Conservation (phyloP, 495 filamentous ascomycete genomes). For the Letharia columbiana region DNA sequence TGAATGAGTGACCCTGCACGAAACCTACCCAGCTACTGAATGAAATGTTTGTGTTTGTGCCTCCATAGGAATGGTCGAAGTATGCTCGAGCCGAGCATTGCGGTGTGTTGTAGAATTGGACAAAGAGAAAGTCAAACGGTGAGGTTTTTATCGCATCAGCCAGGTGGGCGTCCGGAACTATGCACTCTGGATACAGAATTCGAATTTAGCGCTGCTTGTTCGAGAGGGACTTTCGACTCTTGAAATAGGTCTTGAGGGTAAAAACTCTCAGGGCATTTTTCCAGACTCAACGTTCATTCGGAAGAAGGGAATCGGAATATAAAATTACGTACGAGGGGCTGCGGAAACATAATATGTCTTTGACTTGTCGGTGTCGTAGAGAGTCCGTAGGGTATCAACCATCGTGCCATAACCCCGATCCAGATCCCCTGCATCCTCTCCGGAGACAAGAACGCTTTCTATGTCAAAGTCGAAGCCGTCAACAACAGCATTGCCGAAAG, state of each 20-base stretch:
- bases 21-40: conserved; percentile 64
- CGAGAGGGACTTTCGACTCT: background rate
- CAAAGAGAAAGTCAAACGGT: conserved; percentile 54
- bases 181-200: conserved; percentile 37
- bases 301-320: background rate
- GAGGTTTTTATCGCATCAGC: conserved; percentile 46
- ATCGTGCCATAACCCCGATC: conserved; percentile 28
- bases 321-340: conserved; percentile 39
- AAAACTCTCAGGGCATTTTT: background rate
- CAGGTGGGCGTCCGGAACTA: conserved; percentile 53
- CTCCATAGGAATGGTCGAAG: conserved; percentile 23
- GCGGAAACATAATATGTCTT: conserved; percentile 54
- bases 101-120: conserved; percentile 63
- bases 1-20: conserved; percentile 52
- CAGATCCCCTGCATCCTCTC: conserved; percentile 41
- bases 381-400: conserved; percentile 44
- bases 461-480: conserved; percentile 72
- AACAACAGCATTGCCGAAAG: conserved; percentile 54
- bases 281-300: background rate
- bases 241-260: background rate
- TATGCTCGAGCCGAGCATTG: conserved; percentile 32
- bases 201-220: background rate
- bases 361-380: conserved; percentile 43
- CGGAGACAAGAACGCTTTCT: conserved; percentile 37
- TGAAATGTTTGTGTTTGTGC: conserved; percentile 48